Percentiles rank a stretch among this genome's conserved stretches.
These are phyloP conservation scores for Nannochloris sp. DNA, from an alignment of 139 green algal genomes.

Conservation along the genomic window DNA sequence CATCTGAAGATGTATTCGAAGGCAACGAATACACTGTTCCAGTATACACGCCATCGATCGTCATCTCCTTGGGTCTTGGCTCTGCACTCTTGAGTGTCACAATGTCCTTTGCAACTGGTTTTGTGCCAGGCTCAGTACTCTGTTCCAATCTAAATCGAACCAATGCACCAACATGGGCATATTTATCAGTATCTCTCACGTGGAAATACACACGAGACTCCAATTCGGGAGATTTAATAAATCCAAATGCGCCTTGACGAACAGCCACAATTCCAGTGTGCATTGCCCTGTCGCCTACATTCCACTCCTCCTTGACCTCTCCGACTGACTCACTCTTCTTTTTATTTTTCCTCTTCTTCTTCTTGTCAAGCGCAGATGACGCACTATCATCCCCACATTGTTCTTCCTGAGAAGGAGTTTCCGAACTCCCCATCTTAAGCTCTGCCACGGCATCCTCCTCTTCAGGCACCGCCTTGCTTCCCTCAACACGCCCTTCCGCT, in stretches of 20 bases:
- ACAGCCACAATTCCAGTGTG: constrained; percentile 16
- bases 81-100: background rate
- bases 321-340: background rate
- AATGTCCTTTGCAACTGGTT: constrained; percentile 21
- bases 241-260: constrained; percentile 26
- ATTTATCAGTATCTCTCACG: constrained; percentile 21
- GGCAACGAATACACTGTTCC: constrained; percentile 1
- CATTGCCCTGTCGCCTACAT: background rate
- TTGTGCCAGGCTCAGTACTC: constrained; percentile 12
- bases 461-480: background rate
- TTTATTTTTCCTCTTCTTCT: background rate
- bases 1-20: background rate
- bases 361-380: background rate
- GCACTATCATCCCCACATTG: too few species aligned
- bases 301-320: background rate
- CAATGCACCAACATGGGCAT: background rate
- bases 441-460: background rate
- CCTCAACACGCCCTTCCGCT: too few species aligned
- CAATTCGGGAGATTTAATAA: constrained; percentile 25
- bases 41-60: background rate
- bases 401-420: background rate
- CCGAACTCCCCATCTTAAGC: background rate
- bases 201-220: constrained; percentile 31
- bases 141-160: constrained; percentile 23
- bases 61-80: background rate